A percentile compares a stretch with the other conserved stretches of the same genome.
Evolutionary conservation across 2,329 filamentous ascomycete genomes (phyloP).

Genomic region (Torrubiella hemipterigena): DNA sequence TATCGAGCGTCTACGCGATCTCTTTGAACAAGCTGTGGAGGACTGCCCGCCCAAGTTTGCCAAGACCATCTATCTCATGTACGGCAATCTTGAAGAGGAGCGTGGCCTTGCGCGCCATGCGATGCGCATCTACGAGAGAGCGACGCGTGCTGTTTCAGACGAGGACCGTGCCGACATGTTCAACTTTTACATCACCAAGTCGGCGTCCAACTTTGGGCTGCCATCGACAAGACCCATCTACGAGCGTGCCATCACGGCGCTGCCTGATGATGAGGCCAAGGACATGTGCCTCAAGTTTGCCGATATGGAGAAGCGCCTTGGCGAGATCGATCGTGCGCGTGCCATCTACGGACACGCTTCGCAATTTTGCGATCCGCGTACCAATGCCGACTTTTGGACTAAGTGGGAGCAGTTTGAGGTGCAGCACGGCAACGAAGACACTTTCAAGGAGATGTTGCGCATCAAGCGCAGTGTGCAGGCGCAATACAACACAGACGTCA

Average conservation of each 20-base stretch:
- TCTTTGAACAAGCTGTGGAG: slow-evolving; percentile 95
- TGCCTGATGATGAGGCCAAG: slow-evolving; percentile 85
- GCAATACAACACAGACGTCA: slow-evolving; percentile 97
- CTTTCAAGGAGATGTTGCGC: slow-evolving; percentile 97
- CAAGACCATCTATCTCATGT: slow-evolving; percentile 95
- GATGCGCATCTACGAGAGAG: slow-evolving; percentile 98
- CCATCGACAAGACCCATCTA: slow-evolving; percentile 93
- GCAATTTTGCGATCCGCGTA: slow-evolving; percentile 93
- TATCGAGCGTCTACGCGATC: slow-evolving; percentile 83
- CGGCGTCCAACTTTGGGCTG: slow-evolving; percentile 92
- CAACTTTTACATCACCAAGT: slow-evolving; percentile 98
- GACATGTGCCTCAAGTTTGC: slow-evolving; percentile 99
- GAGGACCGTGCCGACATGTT: slow-evolving; percentile 97
- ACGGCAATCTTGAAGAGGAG: slow-evolving; percentile 93
- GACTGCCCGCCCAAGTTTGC: slow-evolving; percentile 92
- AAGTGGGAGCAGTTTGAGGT: slow-evolving; percentile 98
- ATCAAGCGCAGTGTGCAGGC: slow-evolving; percentile 96
- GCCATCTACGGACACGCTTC: slow-evolving; percentile 95
- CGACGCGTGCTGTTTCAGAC: slow-evolving; percentile 86
- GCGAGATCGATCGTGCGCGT: slow-evolving; percentile 87
- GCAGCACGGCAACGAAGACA: slow-evolving; percentile 96
- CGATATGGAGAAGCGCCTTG: slow-evolving; percentile 84
- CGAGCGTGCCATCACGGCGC: slow-evolving; percentile 84
- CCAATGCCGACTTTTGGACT: slow-evolving; percentile 81
- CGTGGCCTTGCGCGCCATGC: slow-evolving; percentile 87